Base-by-base conservation (phyloP, 441 rosid genomes). In the Arabidopsis lyrata region DNA sequence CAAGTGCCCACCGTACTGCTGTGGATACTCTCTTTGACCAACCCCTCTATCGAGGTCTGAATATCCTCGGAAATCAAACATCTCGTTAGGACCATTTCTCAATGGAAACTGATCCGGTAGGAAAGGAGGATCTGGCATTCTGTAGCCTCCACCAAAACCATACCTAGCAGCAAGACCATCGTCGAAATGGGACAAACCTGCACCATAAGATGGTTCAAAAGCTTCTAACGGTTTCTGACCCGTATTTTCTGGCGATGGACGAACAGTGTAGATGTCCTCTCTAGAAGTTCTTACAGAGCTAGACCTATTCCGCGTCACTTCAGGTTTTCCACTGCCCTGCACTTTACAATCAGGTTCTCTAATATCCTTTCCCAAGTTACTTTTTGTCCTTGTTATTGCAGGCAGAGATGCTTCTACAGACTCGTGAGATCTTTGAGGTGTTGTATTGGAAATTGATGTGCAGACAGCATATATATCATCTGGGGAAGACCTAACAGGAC, bases 81-180 rank as follows among this genome's bases (percentile, higher is more conserved):
- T 65, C 68, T 77, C 76, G 8, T 34, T 71, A 15, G 62, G 76
- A 64, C 39, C 38, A 63, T 70, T 63, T 52, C 70, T 48, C 54
- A 57, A 12, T 18, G 57, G 59, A 74, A 58, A 70, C 62, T 13
- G 81, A 82, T 77, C 60, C 1, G 76, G 63, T 31, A 53, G 41
- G 68, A 75, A 36, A 16, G 60, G 76, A 57, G 50, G 63, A 36
- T 77, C 77, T 27, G 70, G 31, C 74, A 66, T n/a, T 77, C 81
- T 20, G 61, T 76, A 60, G 52, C 64, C 71, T 56, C 77, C 74
- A 72, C 67, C 68, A 20, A 64, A 8, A 74, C 72, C 32, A 48
- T 76, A 83, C 50, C 66, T 81, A 42, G 80, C 80, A 54, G 81
- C 77, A 68, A 73, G 72, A 55, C 72, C 84, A 63, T 75, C 86